Conservation (phyloP, 2,329 filamentous ascomycete species). For the Pseudocercospora fuligena region DNA sequence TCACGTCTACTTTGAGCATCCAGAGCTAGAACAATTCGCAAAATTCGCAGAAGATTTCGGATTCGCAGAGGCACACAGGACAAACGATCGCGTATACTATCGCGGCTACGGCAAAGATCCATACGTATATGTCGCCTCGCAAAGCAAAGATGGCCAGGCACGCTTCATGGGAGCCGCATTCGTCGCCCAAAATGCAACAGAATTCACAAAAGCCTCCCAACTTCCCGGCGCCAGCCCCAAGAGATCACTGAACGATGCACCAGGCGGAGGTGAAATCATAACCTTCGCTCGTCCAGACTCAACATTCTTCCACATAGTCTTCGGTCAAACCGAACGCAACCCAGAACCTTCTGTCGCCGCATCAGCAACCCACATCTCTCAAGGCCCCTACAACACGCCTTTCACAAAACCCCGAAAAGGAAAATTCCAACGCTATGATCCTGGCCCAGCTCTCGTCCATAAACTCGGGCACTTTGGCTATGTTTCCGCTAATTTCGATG, state of each 20-base stretch:
- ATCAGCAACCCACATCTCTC: slow-evolving; percentile 7
- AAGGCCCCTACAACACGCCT: slow-evolving; percentile 12
- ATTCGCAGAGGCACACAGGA: slow-evolving; percentile 11
- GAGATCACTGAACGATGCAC: slow-evolving; percentile 7
- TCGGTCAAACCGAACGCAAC: slow-evolving; percentile 7
- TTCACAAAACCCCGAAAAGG: slow-evolving; percentile 21
- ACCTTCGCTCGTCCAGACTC: slow-evolving; percentile 13
- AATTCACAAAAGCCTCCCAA: slow-evolving; percentile 18
- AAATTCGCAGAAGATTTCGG: slow-evolving; percentile 22
- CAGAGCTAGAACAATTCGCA: slow-evolving; percentile 15
- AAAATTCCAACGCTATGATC: slow-evolving; percentile 16
- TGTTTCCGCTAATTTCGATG: slow-evolving; percentile 41
- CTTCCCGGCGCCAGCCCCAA: slow-evolving; percentile 9
- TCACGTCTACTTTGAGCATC: slow-evolving; percentile 22
- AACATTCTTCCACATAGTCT: slow-evolving; percentile 19
- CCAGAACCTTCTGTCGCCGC: not conserved
- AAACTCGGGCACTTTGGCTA: slow-evolving; percentile 49
- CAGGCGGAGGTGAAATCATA: slow-evolving; percentile 17
- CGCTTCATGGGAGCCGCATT: slow-evolving; percentile 23
- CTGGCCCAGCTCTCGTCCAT: slow-evolving; percentile 24
- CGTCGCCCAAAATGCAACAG: slow-evolving; percentile 16
- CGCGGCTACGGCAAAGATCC: slow-evolving; percentile 24
- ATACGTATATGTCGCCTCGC: slow-evolving; percentile 20
- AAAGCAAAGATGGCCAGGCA: slow-evolving; percentile 10
- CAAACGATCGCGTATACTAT: slow-evolving; percentile 12